Evolutionary conservation across 208 protist genomes (phyloP), one percentile per base, ranked within the genome.

Genomic region (Phytomonas sp.): DNA sequence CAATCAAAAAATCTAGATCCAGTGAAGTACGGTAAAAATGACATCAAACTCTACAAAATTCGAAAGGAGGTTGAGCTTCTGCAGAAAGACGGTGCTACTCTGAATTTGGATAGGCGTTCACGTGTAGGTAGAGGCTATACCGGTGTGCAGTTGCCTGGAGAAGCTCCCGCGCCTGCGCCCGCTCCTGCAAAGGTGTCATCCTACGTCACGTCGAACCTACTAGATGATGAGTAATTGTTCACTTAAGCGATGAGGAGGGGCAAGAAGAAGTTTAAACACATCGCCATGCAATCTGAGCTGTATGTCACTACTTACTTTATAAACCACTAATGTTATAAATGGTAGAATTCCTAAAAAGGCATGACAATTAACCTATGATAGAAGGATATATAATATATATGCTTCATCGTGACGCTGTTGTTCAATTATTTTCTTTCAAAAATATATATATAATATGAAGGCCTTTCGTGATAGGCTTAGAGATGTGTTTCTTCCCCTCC

Each of bases 61-160:
- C 64, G 77, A 66, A 75, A 74, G 30, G 90, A 96, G 67, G 72
- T 96, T 31, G 84, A 91, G 66, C 77, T 83, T 34, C 81, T 96
- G 33, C 83, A 92, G 82, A 71, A 82, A 51, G 87, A 93, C 63
- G 90, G 90, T 30, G 87, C 83, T n/a, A 75, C 72, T 29, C 56
- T 93, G 17, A 76, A 65, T 43, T 74, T 96, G 2, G 87, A 96
- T 31, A 81, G 84, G n/a, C 74, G 74, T 37, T 63, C 67, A 33
- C 87, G 90, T 34, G 79, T 68, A 7, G 90, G 90, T 7, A 75
- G 90, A 46, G 87, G 87, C 17, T 79, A 84, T 51, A 78, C 72
- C 31, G 31, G 72, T 26, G 63, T 84, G n/a, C 31, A 74, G 0
- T 29, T 68, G 29, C 0, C 11, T 30, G 15, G 60, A 62, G 5